Evolutionary conservation across 2,329 filamentous ascomycete genomes (phyloP).

Genomic region (Penicillium sp.): DNA sequence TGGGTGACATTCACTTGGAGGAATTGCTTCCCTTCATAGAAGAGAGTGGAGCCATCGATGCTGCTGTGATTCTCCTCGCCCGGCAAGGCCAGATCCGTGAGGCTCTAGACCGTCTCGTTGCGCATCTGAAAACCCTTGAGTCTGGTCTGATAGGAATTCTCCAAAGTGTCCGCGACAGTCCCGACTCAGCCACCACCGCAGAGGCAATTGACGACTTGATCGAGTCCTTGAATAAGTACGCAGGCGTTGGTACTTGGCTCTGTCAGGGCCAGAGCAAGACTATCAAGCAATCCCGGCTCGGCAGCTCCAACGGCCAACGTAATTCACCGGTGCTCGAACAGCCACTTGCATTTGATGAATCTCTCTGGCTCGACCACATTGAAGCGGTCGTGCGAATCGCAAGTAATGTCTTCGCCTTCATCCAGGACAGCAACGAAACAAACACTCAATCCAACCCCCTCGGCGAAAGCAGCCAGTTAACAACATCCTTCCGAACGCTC

Average conservation of each 20-base stretch:
- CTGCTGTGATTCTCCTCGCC: constrained; percentile 86
- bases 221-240: constrained; percentile 80
- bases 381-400: constrained; percentile 65
- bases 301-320: constrained; percentile 36
- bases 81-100: constrained; percentile 79
- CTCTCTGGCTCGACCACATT: constrained; percentile 67
- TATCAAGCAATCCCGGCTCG: constrained; percentile 36
- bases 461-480: constrained; percentile 49
- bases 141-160: constrained; percentile 75
- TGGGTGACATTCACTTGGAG: constrained; percentile 76
- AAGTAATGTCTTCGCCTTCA: constrained; percentile 60
- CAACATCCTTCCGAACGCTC: constrained; percentile 69
- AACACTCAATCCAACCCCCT: constrained; percentile 11
- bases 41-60: constrained; percentile 84
- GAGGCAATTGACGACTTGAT: constrained; percentile 73
- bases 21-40: constrained; percentile 85
- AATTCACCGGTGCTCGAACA: constrained; percentile 53
- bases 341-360: constrained; percentile 61
- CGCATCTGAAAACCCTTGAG: constrained; percentile 77
- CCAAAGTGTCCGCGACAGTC: constrained; percentile 58
- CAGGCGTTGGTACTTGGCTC: constrained; percentile 91
- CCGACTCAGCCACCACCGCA: constrained; percentile 59
- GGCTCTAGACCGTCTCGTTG: constrained; percentile 83
- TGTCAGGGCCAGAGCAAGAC: constrained; percentile 82
- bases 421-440: constrained; percentile 41